Conservation (phyloP, 495 filamentous ascomycete species). For the Neurospora sp. region DNA sequence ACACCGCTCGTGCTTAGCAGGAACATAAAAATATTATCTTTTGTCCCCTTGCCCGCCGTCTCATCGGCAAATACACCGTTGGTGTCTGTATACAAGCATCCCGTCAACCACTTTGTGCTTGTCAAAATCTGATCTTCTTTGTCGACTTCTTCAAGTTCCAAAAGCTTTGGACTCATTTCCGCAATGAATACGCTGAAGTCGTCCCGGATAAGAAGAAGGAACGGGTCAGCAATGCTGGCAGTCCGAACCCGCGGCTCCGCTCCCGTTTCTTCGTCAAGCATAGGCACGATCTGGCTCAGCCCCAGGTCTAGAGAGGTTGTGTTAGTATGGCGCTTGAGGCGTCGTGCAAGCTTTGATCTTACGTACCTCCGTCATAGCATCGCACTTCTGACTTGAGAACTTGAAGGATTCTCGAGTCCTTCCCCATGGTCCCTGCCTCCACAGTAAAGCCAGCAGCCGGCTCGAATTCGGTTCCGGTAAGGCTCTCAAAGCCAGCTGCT, state of each 20-base stretch:
- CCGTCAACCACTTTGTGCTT: constrained; percentile 63
- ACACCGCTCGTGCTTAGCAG: constrained; percentile 60
- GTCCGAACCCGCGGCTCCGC: constrained; percentile 63
- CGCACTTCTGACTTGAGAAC: constrained; percentile 74
- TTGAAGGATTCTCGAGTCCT: constrained; percentile 69
- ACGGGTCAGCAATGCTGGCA: constrained; percentile 82
- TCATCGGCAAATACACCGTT: constrained; percentile 42
- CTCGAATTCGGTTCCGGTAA: constrained; percentile 74
- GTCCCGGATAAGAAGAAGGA: constrained; percentile 73
- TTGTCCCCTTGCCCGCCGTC: constrained; percentile 31
- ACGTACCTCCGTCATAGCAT: constrained; percentile 77
- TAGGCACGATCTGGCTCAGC: constrained; percentile 78
- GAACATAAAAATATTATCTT: constrained; percentile 55
- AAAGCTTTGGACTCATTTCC: constrained; percentile 32
- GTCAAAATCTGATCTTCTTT: constrained; percentile 42
- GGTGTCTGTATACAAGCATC: constrained; percentile 66
- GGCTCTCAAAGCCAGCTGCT: constrained; percentile 52
- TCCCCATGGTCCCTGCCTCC: constrained; percentile 67
- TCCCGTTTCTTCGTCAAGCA: constrained; percentile 78
- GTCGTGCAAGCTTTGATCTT: constrained; percentile 11
- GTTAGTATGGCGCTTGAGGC: constrained; percentile 14
- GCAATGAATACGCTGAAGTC: constrained; percentile 69
- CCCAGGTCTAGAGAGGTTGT: constrained; percentile 54
- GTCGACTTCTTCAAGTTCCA: constrained; percentile 74
- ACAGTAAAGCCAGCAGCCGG: constrained; percentile 73